Base-by-base conservation (phyloP, 148 eudicot genomes). In the Agrostemma githago region DNA sequence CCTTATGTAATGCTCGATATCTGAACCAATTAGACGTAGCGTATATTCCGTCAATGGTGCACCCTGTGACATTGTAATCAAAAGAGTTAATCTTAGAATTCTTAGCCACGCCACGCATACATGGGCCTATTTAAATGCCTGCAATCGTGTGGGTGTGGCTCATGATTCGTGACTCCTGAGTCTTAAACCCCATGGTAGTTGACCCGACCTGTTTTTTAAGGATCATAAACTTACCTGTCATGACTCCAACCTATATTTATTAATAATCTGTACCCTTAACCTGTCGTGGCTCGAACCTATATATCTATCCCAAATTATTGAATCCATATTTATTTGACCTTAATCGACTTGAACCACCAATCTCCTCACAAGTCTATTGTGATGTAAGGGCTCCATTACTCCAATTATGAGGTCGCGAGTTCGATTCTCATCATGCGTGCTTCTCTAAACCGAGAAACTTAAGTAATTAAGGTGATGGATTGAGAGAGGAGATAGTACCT, bases 21-120 rank as follows among this genome's bases (percentile, higher is more conserved):
- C 98, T 7, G 98, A 94, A 10, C 97, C 96, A 9, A 94, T 94
- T 68, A 91, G 82, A 4, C 97, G 89, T 16, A 94, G 92, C 3
- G 97, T 94, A 77, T 94, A 94, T 72, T 91, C 97, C 62, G 96
- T 91, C 87, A 94, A 76, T 12, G 87, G 86, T 72, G 97, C 97
- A 68, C 98, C 98, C 97, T 89, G 72, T 53, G 90, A 17, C 40
- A 66, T 79, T 60, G 38, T 58, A 6, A 66, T 66, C 11, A 37
- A 63, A 63, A 42, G 54, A 6, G 7, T 69, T 8, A 73, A 77
- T 61, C 38, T 76, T 70, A 72, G 72, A 34, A 38, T 20, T 14
- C 8, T 42, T 61, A 19, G 17, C 37, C 54, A 41, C 51, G 34
- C 6, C 19, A 63, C 8, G 2, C 42, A 66, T 60, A 21, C 6